Conservation (phyloP, 352 stramenopile species). For the Globisporangium lucens region DNA sequence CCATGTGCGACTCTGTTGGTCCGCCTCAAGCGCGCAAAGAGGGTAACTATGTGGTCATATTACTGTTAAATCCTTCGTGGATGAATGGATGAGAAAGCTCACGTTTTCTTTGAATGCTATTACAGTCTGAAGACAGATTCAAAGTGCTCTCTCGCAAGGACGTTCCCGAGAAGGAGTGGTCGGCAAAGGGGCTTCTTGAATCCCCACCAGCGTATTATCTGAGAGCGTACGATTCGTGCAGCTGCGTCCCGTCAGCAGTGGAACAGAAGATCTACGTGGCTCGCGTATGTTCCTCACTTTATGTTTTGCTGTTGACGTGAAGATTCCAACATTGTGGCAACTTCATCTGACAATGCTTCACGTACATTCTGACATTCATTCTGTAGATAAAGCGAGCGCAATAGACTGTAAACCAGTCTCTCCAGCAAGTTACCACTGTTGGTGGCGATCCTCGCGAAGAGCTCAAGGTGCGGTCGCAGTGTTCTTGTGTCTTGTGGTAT, state of each 20-base stretch:
- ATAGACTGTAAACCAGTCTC: conserved; percentile 22
- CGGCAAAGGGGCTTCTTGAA: conserved; percentile 36
- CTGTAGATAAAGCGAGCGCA: conserved; percentile 23
- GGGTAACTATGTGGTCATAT: conserved; percentile 22
- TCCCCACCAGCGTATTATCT: conserved; percentile 44
- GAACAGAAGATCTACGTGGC: conserved; percentile 64
- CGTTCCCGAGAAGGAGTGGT: conserved; percentile 47
- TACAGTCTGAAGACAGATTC: conserved; percentile 58
- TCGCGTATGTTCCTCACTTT: conserved; percentile 26
- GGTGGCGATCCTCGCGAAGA: conserved; percentile 20
- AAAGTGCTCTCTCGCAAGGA: conserved; percentile 53
- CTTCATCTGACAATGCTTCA: neutral
- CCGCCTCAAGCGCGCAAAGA: conserved; percentile 48
- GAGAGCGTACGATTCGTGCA: conserved; percentile 51
- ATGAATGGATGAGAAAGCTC: neutral
- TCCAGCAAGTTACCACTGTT: conserved; percentile 21
- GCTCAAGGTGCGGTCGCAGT: conserved; percentile 23
- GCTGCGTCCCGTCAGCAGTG: conserved; percentile 36
- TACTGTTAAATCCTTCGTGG: neutral
- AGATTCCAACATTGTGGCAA: neutral
- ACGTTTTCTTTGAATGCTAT: neutral
- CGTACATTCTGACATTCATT: neutral
- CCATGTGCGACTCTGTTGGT: conserved; percentile 81
- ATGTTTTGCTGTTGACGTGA: neutral
- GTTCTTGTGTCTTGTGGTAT: neutral